Evolutionary conservation across 108 stramenopile genomes (phyloP).

Genomic region (Cyclotella choctawhatcheeana): DNA sequence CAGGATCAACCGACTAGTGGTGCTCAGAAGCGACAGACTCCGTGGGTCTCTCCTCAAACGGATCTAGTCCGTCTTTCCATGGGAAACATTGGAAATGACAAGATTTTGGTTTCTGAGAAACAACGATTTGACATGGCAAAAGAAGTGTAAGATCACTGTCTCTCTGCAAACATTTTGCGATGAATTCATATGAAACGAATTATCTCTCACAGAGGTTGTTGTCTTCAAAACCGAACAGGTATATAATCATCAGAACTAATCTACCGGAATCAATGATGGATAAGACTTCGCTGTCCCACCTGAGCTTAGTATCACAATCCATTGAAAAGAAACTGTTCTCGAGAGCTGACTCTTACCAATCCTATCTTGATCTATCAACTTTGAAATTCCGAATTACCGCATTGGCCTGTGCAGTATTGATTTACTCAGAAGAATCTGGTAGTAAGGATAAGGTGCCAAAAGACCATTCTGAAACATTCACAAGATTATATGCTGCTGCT

Average conservation of each 20-base stretch:
- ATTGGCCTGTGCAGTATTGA: slow-evolving; percentile 11
- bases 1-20: no score
- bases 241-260: slow-evolving; percentile 2
- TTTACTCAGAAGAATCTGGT: slow-evolving; percentile 4
- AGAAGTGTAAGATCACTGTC: slow-evolving; percentile 18
- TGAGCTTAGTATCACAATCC: background rate
- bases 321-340: slow-evolving; percentile 18
- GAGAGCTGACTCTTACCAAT: background rate
- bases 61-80: no score
- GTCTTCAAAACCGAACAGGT: background rate
- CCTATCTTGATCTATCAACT: slow-evolving; percentile 10
- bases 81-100: no score
- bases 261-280: background rate
- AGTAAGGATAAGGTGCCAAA: no score
- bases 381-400: slow-evolving; percentile 9
- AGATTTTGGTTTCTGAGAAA: background rate
- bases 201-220: no score
- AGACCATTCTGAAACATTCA: slow-evolving; percentile 1
- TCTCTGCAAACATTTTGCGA: no score
- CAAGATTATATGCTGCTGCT: slow-evolving; percentile 12
- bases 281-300: slow-evolving; percentile 1
- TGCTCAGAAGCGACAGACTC: no score
- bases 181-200: no score
- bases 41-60: no score
- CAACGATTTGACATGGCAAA: slow-evolving; percentile 4